These are phyloP conservation scores for Linnemannia exigua DNA, from an alignment of 192 early-diverging fungal species.

Conservation along the genomic window DNA sequence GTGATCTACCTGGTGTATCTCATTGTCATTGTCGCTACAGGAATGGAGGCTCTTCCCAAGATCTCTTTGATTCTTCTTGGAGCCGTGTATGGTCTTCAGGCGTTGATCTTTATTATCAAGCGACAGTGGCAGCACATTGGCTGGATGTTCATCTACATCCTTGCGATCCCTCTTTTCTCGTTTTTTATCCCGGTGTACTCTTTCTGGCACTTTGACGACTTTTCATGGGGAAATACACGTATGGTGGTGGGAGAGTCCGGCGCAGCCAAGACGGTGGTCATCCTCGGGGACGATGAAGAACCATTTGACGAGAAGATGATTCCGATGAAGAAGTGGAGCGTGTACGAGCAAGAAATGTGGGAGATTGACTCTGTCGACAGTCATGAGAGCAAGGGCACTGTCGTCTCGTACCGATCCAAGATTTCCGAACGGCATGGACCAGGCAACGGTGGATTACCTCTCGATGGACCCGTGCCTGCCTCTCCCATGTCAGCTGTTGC, in stretches of 20 bases:
- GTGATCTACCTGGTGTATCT: conserved; percentile 87
- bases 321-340: conserved; percentile 89
- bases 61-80: conserved; percentile 87
- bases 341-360: conserved; percentile 87
- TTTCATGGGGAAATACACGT: conserved; percentile 98
- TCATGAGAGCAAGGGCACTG: conserved; percentile 64
- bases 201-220: conserved; percentile 99
- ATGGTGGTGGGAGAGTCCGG: conserved; percentile 81
- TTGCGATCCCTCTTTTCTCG: conserved; percentile 93
- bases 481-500: neutral
- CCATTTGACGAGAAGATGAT: conserved; percentile 90
- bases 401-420: conserved; percentile 56
- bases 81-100: conserved; percentile 90
- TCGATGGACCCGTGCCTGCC: neutral
- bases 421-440: conserved; percentile 24
- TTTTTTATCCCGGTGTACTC: conserved; percentile 94
- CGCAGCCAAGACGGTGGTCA: conserved; percentile 69
- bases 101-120: conserved; percentile 69
- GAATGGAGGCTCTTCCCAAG: conserved; percentile 77
- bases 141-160: conserved; percentile 90
- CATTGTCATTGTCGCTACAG: conserved; percentile 75
- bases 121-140: conserved; percentile 86
- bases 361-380: conserved; percentile 69
- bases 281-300: conserved; percentile 80
- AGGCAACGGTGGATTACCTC: neutral